These are phyloP conservation scores for Starmera quercuum DNA, from an alignment of 805 yeast species.

Conservation along the genomic window DNA sequence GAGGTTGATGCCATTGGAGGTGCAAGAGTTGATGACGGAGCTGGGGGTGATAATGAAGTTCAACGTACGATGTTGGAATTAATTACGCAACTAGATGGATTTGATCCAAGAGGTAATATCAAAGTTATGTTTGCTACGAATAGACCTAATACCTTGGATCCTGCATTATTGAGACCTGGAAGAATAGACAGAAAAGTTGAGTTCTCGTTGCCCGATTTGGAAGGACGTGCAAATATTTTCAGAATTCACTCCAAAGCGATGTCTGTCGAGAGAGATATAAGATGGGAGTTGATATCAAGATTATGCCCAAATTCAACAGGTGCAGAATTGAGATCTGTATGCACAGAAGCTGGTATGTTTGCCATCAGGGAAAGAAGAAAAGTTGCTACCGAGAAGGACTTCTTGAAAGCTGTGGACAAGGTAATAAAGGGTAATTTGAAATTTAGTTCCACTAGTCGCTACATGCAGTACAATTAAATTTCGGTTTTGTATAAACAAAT, in stretches of 20 bases:
- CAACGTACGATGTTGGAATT: slow-evolving; percentile 98
- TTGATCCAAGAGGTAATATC: slow-evolving; percentile 97
- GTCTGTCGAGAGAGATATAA: slow-evolving; percentile 95
- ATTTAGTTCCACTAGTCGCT: slow-evolving; percentile 93
- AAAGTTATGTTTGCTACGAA: slow-evolving; percentile 99
- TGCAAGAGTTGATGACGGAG: slow-evolving; percentile 99
- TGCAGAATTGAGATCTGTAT: slow-evolving; percentile 96
- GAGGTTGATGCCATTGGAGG: slow-evolving; percentile 99
- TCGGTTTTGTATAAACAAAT: slow-evolving; percentile 1
- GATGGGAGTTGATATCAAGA: slow-evolving; percentile 98
- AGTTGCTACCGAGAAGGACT: slow-evolving; percentile 97
- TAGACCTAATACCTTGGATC: slow-evolving; percentile 96
- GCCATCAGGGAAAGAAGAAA: slow-evolving; percentile 97
- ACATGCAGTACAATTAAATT: slow-evolving; percentile 89
- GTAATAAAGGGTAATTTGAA: slow-evolving; percentile 98
- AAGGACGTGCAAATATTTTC: slow-evolving; percentile 96
- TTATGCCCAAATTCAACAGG: slow-evolving; percentile 98
- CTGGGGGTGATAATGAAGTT: slow-evolving; percentile 98
- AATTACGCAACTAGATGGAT: slow-evolving; percentile 96
- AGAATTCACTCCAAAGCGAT: slow-evolving; percentile 95
- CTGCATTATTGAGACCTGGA: slow-evolving; percentile 96
- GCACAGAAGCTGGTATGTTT: slow-evolving; percentile 99
- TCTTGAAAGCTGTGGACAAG: slow-evolving; percentile 94
- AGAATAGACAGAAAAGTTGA: slow-evolving; percentile 98
- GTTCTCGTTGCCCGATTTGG: slow-evolving; percentile 91